These are phyloP conservation scores for Elongisporangium undulatum DNA, from an alignment of 352 stramenopile species.

Conservation along the genomic window DNA sequence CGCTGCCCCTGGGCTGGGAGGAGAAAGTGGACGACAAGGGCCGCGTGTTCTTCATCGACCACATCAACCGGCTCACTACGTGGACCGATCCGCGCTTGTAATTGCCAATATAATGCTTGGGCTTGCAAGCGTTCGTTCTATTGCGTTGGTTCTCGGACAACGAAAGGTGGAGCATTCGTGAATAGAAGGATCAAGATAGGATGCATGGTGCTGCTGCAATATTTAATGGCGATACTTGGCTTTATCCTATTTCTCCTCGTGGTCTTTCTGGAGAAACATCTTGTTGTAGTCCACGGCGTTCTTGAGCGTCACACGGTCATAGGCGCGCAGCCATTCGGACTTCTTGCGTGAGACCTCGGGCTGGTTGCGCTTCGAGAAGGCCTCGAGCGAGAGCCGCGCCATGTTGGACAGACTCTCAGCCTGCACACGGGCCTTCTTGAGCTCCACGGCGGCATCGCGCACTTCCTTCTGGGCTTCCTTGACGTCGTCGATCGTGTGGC, in stretches of 20 bases:
- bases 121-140: conserved; percentile 1
- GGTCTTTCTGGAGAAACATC: conserved; percentile 29
- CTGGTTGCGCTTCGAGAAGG: conserved; percentile 36
- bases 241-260: conserved; percentile 9
- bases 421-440: conserved; percentile 70
- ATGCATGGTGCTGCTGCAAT: conserved; percentile 2
- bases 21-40: conserved; percentile 66
- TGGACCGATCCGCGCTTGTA: conserved; percentile 49
- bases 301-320: conserved; percentile 61
- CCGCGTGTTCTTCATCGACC: conserved; percentile 67
- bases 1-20: conserved; percentile 66
- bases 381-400: conserved; percentile 61
- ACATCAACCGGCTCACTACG: conserved; percentile 69
- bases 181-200: no score
- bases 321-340: conserved; percentile 57
- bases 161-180: background rate
- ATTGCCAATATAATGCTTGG: conserved; percentile 3
- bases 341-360: conserved; percentile 9
- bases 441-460: conserved; percentile 49
- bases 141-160: background rate
- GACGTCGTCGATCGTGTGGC: conserved; percentile 78
- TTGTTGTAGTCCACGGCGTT: conserved; percentile 68
- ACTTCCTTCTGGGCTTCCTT: conserved; percentile 73
- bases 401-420: conserved; percentile 74
- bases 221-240: conserved; percentile 4